Base-by-base conservation (phyloP, 2,329 filamentous ascomycete genomes). In the Tolypocladium album region DNA sequence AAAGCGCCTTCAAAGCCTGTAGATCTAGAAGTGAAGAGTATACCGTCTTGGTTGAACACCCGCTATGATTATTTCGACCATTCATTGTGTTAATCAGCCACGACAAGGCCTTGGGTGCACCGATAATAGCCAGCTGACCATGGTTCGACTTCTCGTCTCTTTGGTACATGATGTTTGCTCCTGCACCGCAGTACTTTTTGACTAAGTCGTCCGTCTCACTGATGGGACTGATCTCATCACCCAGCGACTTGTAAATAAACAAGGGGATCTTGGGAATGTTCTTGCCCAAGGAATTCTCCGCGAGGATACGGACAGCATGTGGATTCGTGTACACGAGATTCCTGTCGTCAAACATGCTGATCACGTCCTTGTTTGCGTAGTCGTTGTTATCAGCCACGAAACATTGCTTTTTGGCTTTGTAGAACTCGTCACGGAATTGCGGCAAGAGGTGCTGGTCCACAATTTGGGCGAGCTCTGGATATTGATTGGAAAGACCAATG, bases 211-310 rank as follows among this genome's bases (percentile, higher is more conserved):
- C 79, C 3, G 76, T 80, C 22, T 76, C 73, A 4, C 65, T 67
- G 3, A 80, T 69, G 2, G 70, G 67, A 12, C 72, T 76, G 58
- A 80, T 66, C 60, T 80, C 73, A 55, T 53, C 50, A 5, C 50
- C 50, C 4, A 36, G 70, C 0, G 78, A 75, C 64, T 83, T 81
- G 66, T 83, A 82, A 1, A 79, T 67, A 61, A 78, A 79, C 3
- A 82, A 56, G 0, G 80, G 80, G 62, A 80, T 78, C 38, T 71
- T 64, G 0, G 80, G 79, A 0, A 73, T 67, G 1, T 76, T 72
- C 47, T 76, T 72, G 13, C 67, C 65, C 1, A 67, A 65, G 27
- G 65, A 62, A 20, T 70, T 63, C 53, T 69, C 70, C 9, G 70
- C 65, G 0, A 66, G 58, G 17, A 70, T 64, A 22, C 71, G 67